phyloP scores from a whole-genome alignment of 1,284 basidiomycete species.

The Porogramme epimiltina region DNA sequence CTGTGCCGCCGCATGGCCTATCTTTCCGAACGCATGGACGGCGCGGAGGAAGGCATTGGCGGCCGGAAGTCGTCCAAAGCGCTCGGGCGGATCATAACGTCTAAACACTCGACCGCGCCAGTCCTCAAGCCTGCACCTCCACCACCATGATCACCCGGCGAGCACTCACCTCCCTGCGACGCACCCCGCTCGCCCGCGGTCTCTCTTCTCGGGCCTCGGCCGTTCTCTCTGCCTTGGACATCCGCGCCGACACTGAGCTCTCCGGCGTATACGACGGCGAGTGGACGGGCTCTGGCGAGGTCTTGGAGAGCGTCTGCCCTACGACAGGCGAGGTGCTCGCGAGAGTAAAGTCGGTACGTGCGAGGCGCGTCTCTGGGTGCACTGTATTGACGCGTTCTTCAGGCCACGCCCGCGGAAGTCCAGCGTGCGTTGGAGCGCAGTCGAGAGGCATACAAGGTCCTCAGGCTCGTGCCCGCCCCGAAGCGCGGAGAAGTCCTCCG shows the following conservation, averaged over 20 bases:
- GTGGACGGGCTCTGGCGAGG: constrained; percentile 77
- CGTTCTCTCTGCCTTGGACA: constrained; percentile 64
- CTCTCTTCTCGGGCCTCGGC: constrained; percentile 66
- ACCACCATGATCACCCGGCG: constrained; percentile 20
- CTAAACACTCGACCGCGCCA: background rate
- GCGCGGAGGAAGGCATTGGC: background rate
- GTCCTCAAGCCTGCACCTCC: background rate
- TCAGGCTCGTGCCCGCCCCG: constrained; percentile 84
- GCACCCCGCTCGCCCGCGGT: constrained; percentile 21
- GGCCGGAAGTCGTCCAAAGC: background rate
- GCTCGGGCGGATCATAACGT: constrained; percentile 13
- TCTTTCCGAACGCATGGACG: background rate
- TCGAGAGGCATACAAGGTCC: constrained; percentile 69
- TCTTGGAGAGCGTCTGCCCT: constrained; percentile 70
- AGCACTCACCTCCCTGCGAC: constrained; percentile 13
- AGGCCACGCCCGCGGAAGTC: constrained; percentile 73
- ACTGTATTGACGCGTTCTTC: background rate
- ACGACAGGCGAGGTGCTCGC: constrained; percentile 78
- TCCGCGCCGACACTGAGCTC: constrained; percentile 49
- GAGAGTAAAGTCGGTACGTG: constrained; percentile 61
- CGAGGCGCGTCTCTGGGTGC: background rate
- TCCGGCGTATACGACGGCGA: constrained; percentile 77
- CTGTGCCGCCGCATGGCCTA: too few relatives aligned
- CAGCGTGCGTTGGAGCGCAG: constrained; percentile 62
- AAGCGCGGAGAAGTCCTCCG: constrained; percentile 86